Conservation (phyloP, 1,284 basidiomycete genomes). For the Puccinia polysora region DNA sequence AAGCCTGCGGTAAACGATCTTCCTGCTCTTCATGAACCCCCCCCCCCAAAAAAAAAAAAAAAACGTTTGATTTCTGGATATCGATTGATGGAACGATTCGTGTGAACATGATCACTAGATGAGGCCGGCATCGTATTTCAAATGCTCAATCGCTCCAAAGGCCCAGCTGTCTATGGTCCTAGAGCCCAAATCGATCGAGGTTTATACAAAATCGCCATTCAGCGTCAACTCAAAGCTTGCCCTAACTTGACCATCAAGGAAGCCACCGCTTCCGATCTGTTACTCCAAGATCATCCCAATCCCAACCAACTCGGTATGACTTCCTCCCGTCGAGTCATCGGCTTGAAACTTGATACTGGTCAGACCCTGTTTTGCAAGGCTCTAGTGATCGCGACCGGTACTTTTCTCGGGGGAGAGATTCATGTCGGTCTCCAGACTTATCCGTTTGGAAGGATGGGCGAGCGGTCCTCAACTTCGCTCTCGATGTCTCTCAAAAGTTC, state of each 20-base stretch:
- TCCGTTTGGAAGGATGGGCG: conserved; percentile 75
- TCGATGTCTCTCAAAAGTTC: conserved; percentile 69
- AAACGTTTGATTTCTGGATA: neutral
- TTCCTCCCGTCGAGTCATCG: neutral
- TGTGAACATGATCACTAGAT: conserved; percentile 58
- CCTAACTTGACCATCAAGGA: conserved; percentile 66
- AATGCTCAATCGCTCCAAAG: conserved; percentile 76
- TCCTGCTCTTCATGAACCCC: neutral
- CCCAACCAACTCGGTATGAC: neutral
- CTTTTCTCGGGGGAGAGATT: conserved; percentile 80
- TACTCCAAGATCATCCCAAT: conserved; percentile 59
- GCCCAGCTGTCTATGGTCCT: conserved; percentile 84
- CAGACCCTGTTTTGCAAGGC: conserved; percentile 70
- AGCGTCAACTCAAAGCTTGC: conserved; percentile 63
- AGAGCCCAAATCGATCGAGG: conserved; percentile 79
- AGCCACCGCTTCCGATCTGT: conserved; percentile 72
- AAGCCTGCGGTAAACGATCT: conserved; percentile 62
- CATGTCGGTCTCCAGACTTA: conserved; percentile 75
- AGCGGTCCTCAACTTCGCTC: conserved; percentile 64
- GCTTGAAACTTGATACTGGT: conserved; percentile 56
- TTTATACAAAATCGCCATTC: conserved; percentile 76
- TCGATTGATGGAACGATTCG: neutral
- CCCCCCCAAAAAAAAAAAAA: neutral
- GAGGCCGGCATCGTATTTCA: conserved; percentile 81
- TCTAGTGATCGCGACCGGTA: conserved; percentile 82